Evolutionary conservation across 257 asterid species (phyloP).

Genomic region (Plantago elongata): DNA sequence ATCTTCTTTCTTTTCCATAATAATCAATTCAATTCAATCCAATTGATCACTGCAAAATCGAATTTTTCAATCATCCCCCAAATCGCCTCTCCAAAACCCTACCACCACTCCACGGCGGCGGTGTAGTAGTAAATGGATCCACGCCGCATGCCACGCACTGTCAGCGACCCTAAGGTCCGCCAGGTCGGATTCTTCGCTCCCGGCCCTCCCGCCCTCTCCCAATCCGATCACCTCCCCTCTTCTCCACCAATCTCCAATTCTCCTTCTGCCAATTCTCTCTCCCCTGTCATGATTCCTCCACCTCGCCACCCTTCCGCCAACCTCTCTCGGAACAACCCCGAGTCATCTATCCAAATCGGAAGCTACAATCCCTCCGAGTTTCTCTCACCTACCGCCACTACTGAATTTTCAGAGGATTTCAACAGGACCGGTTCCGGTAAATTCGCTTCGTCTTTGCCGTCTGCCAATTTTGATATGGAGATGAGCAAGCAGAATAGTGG

Average conservation of each 20-base stretch:
- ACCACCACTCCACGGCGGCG: conserved; percentile 3
- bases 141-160: conserved; percentile 76
- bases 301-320: conserved; percentile 56
- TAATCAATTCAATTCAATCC: conserved; percentile 17
- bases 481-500: conserved; percentile 36
- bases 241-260: conserved; percentile 49
- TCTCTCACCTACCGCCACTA: conserved; percentile 38
- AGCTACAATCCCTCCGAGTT: conserved; percentile 80
- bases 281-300: conserved; percentile 92
- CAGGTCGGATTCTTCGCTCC: conserved; percentile 94
- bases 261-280: conserved; percentile 65
- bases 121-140: conserved; percentile 65
- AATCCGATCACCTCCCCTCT: conserved; percentile 39
- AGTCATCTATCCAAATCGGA: conserved; percentile 50
- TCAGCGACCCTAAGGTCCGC: conserved; percentile 87
- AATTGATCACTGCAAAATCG: conserved; percentile 19
- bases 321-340: conserved; percentile 43
- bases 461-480: conserved; percentile 52
- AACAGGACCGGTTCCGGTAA: conserved; percentile 46
- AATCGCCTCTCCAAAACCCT: conserved; percentile 12
- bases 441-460: conserved; percentile 59
- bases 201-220: conserved; percentile 60
- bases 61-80: background rate
- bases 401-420: conserved; percentile 48
- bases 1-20: too few species aligned